Evolutionary conservation across 78 protist species (phyloP), one percentile per base, ranked within the genome.

Genomic region (Dictyostelium firmibasis): DNA sequence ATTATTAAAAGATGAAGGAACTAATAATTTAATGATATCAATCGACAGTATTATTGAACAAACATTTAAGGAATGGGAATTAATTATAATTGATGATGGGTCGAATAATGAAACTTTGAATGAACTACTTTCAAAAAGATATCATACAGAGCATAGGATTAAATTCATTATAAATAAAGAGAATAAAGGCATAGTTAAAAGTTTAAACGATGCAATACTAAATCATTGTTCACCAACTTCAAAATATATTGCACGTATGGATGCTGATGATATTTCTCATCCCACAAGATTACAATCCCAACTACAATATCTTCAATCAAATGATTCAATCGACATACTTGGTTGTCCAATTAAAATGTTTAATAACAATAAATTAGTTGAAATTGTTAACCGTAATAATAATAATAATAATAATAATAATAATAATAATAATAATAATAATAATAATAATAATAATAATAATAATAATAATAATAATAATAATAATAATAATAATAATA

Each of bases 161-260:
- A 81, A 27, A 29, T 14, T 69, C 2, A 3, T 81, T 3, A 29
- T 2, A 9, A 25, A 91, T 43, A 70, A 41, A 20, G 62, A 7
- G 3, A 91, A 91, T 27, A 75, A 60, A 76, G 95, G 95, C 8
- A 31, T 91, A 2, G 70, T 67, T 3, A 20, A 84, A 1, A 29
- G 64, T 36, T 27, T 81, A 16, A 92, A 92, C 35, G 43, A 41
- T 20, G 84, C 81, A 10, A 85, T 89, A 62, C 16, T 41, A 29
- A 86, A 53, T 57, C 79, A 38, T 38, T 72, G 79, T 33, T 31
- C 38, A 3, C 41, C 27, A 81, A 27, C 64, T 38, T 44, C 50
- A 50, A 33, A 41, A 31, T 92, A 72, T 77, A 83, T 92, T 23
- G 96, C 96, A 23, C 36, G 96, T 31, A 92, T 92, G 96, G 96